Conservation (phyloP, 768 basidiomycete genomes). For the Suillus luteus region DNA sequence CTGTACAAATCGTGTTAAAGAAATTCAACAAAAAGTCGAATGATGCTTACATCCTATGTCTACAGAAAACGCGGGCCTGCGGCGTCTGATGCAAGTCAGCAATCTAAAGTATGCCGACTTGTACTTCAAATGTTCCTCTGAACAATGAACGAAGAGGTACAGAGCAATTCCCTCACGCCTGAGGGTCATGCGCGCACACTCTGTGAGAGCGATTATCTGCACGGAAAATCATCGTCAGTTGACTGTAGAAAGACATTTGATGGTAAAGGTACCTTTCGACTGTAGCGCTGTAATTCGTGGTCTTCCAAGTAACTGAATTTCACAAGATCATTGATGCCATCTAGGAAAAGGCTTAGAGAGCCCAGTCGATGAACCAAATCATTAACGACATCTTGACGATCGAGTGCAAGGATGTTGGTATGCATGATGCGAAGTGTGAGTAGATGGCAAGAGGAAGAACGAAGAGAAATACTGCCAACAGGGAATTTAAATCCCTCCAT, state of each 20-base stretch:
- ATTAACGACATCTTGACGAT: too few species aligned
- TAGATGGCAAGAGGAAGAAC: too few species aligned
- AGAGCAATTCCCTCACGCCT: conserved; percentile 41
- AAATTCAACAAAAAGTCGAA: not conserved
- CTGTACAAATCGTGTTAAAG: conserved; percentile 18
- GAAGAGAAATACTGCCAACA: too few species aligned
- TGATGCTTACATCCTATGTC: conserved; percentile 30
- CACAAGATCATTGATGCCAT: conserved; percentile 13
- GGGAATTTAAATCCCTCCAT: too few species aligned
- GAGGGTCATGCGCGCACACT: conserved; percentile 51
- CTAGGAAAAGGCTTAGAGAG: too few species aligned
- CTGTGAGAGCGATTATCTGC: conserved; percentile 27
- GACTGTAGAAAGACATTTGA: conserved; percentile 13
- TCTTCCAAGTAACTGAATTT: conserved; percentile 19
- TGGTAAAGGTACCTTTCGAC: conserved; percentile 26
- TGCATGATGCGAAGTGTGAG: too few species aligned
- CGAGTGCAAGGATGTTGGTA: too few species aligned
- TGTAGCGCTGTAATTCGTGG: conserved; percentile 25
- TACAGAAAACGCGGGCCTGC: conserved; percentile 19
- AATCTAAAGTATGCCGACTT: too few species aligned
- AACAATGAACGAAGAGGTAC: conserved; percentile 49
- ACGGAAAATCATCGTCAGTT: not conserved
- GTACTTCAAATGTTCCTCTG: conserved; percentile 37
- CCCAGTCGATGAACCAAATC: too few species aligned
- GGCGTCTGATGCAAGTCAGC: too few species aligned